Base-by-base conservation (phyloP, 2,329 filamentous ascomycete species). In the Fusarium nelsonii region DNA sequence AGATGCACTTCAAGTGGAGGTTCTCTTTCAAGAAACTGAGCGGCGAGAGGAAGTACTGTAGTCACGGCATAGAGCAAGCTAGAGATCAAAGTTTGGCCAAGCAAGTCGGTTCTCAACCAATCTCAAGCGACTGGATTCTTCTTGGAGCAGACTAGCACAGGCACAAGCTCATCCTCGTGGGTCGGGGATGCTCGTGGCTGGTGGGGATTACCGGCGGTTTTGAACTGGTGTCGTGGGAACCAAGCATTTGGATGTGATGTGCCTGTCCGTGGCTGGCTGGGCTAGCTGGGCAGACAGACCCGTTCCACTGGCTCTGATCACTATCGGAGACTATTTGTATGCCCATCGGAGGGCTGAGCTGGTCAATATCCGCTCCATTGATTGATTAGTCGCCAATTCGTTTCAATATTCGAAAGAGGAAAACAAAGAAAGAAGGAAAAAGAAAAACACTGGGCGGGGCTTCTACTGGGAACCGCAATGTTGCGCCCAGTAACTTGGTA, bases 21-120 rank as follows among this genome's bases (percentile, higher is more conserved):
- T 51, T 46, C 34, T 53, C 43, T 67, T 14, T 30, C 58, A 60
- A 58, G 30, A 61, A 59, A 51, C 56, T 36, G 30, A 30, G 30
- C 10, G 48, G 46, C 51, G 57, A 55, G 48, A 65, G 71, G 49
- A 23, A 23, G 4, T 23, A 23, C 23, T 23, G 23, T 23, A 62
- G 54, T 60, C 61, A 66, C 44, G 48, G 34, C 53, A 40, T 49
- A 45, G 37, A 62, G 30, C 34, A 57, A 60, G 69, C 72, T 71
- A 71, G 57, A 64, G 67, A 68, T 68, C 67, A 70, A 68, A 52
- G 67, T 70, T 68, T 60, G 51, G 58, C 30, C n/a, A 44, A 50
- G 30, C 28, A 23, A 48, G 46, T 26, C 32, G 51, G 40, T 58
- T 57, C 58, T 56, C 58, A 52, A 39, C 46, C 63, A 70, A 70